Percentiles rank a stretch among this genome's conserved stretches.
Evolutionary conservation across 2,329 filamentous ascomycete species (phyloP).

Genomic region (Fonsecaea nubica): DNA sequence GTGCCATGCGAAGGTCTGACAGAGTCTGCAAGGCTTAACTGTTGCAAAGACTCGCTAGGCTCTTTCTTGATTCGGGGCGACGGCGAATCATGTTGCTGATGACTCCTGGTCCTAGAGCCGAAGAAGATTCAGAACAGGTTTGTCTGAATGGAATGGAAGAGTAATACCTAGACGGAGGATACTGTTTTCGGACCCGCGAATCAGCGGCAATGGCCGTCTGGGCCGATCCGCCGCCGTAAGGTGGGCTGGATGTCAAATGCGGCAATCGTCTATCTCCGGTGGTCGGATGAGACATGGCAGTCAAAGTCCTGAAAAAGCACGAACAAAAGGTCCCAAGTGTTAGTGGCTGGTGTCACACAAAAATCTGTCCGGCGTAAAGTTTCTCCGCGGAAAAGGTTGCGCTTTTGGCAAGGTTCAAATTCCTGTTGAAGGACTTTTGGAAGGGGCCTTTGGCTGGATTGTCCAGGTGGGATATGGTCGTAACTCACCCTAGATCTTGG

Average conservation of each 20-base stretch:
- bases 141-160: background rate
- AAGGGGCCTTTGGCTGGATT: background rate
- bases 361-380: background rate
- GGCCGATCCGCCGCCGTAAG: constrained; percentile 1
- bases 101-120: constrained; percentile 2
- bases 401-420: background rate
- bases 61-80: constrained; percentile 18
- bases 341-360: background rate
- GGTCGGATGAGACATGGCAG: background rate
- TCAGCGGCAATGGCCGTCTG: background rate
- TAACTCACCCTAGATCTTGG: background rate
- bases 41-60: constrained; percentile 10
- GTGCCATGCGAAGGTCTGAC: background rate
- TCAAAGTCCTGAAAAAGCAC: background rate
- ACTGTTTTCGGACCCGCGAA: background rate
- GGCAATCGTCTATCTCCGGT: background rate
- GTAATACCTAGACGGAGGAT: background rate
- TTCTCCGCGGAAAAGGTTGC: background rate
- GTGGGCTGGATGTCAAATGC: background rate
- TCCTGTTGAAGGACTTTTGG: background rate
- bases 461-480: background rate
- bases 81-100: constrained; percentile 11
- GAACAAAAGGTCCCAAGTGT: background rate
- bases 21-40: constrained; percentile 11
- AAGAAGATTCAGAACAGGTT: constrained; percentile 11